Percentiles rank a stretch among this genome's conserved stretches.
Evolutionary conservation across 2,329 filamentous ascomycete genomes (phyloP).

Genomic region (Rutstroemia sp.): DNA sequence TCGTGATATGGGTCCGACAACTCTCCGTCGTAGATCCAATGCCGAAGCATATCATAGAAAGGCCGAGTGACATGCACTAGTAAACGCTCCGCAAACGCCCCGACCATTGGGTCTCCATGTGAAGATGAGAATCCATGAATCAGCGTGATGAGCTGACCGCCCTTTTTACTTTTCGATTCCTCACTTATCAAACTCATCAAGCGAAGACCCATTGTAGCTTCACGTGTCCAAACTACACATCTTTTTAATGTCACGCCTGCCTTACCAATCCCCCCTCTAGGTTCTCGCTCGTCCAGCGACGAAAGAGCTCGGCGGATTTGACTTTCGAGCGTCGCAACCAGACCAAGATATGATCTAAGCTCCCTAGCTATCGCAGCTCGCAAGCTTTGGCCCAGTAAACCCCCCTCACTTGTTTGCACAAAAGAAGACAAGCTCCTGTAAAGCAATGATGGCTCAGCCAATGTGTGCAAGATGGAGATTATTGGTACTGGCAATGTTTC

Average conservation of each 20-base stretch:
- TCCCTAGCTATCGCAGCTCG: conserved; percentile 80
- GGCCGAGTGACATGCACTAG: conserved; percentile 82
- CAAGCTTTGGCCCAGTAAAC: conserved; percentile 86
- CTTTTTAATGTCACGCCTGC: conserved; percentile 89
- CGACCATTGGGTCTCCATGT: conserved; percentile 91
- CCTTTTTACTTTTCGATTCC: conserved; percentile 75
- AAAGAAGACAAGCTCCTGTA: conserved; percentile 77
- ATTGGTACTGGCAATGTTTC: conserved; percentile 74
- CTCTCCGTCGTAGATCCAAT: conserved; percentile 98
- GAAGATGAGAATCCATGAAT: conserved; percentile 91
- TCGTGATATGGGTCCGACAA: conserved; percentile 92
- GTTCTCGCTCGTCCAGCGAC: conserved; percentile 60
- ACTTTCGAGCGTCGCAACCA: conserved; percentile 86
- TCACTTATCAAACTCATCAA: conserved; percentile 93
- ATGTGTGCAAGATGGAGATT: conserved; percentile 76
- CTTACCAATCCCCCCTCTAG: conserved; percentile 68
- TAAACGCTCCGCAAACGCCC: conserved; percentile 83
- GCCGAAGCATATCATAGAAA: conserved; percentile 91
- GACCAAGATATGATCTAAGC: conserved; percentile 77
- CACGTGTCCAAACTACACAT: conserved; percentile 94
- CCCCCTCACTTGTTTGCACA: conserved; percentile 71
- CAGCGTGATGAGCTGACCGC: conserved; percentile 85
- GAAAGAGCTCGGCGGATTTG: conserved; percentile 81
- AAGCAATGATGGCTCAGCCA: conserved; percentile 90
- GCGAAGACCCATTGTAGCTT: conserved; percentile 90